Evolutionary conservation across 2,329 filamentous ascomycete species (phyloP).

Genomic region (Exophiala mesophila): DNA sequence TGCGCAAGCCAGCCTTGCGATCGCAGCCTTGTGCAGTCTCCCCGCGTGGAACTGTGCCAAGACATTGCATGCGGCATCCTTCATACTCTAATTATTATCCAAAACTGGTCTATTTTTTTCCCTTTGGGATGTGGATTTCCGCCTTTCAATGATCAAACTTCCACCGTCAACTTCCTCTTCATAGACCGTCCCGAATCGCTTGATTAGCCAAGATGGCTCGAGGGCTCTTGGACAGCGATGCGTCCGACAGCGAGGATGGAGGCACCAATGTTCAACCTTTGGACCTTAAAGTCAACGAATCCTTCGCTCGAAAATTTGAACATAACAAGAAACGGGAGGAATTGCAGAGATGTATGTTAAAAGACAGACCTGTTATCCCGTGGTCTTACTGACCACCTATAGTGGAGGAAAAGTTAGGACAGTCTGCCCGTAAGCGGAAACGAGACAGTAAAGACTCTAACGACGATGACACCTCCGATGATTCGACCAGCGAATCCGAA

Average conservation of each 20-base stretch:
- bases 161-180: too few species aligned
- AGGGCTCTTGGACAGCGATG: slow-evolving; percentile 35
- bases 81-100: too few species aligned
- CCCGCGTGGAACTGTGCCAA: too few species aligned
- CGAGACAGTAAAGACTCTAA: slow-evolving; percentile 43
- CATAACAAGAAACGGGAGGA: slow-evolving; percentile 98
- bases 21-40: too few species aligned
- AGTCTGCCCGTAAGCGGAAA: slow-evolving; percentile 38
- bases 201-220: slow-evolving; percentile 19
- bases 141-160: too few species aligned
- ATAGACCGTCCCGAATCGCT: too few species aligned
- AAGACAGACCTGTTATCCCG: background rate
- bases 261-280: slow-evolving; percentile 34
- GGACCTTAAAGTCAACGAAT: slow-evolving; percentile 77
- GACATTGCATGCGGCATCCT: too few species aligned
- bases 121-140: slow-evolving; percentile 2
- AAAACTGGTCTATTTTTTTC: slow-evolving; percentile 3
- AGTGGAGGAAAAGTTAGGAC: slow-evolving; percentile 87
- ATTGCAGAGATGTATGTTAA: slow-evolving; percentile 50
- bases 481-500: slow-evolving; percentile 64
- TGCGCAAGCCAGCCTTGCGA: too few species aligned
- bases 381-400: slow-evolving; percentile 25
- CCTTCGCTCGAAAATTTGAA: slow-evolving; percentile 85
- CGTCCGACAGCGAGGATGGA: slow-evolving; percentile 37
- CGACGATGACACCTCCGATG: slow-evolving; percentile 50